Percentiles rank a stretch among this genome's conserved stretches.
Conservation (phyloP, 352 stramenopile species). For the Aphanomyces astaci region DNA sequence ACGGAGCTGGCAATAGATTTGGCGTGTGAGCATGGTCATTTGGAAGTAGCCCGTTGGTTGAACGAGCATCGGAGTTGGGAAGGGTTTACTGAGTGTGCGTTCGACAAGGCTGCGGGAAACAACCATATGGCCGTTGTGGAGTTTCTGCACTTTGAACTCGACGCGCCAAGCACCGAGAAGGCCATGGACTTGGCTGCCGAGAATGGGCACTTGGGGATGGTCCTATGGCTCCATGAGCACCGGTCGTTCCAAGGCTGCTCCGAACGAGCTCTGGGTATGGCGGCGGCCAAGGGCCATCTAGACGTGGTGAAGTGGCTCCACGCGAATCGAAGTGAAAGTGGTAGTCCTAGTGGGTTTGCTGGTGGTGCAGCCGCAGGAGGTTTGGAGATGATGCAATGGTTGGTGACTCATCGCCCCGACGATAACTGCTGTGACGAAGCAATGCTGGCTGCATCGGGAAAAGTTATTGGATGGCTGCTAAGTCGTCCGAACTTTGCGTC, state of each 20-base stretch:
- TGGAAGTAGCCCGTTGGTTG: constrained; percentile 15
- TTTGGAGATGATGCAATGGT: too few relatives aligned
- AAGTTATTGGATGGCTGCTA: too few relatives aligned
- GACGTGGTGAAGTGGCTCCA: constrained; percentile 11
- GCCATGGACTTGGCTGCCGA: constrained; percentile 15
- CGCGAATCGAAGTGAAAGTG: constrained; percentile 12
- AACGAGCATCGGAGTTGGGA: not conserved
- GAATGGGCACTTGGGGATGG: constrained; percentile 4
- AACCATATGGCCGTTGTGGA: constrained; percentile 13
- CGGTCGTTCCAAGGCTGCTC: not conserved
- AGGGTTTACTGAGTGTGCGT: constrained; percentile 1
- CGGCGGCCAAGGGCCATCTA: not conserved
- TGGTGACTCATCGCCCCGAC: too few relatives aligned
- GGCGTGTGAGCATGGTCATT: constrained; percentile 5
- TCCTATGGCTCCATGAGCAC: constrained; percentile 19
- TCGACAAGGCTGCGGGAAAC: constrained; percentile 14
- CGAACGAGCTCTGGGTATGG: not conserved
- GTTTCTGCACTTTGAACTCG: constrained; percentile 2
- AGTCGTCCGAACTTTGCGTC: too few relatives aligned
- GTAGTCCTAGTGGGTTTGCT: too few relatives aligned
- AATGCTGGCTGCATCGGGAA: too few relatives aligned
- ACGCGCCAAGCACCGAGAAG: constrained; percentile 7
- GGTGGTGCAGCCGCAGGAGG: too few relatives aligned
- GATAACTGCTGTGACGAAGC: too few relatives aligned
- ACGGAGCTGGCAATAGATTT: constrained; percentile 13